These are phyloP conservation scores for Porodaedalea pini DNA, from an alignment of 1,284 basidiomycete genomes.

Conservation along the genomic window DNA sequence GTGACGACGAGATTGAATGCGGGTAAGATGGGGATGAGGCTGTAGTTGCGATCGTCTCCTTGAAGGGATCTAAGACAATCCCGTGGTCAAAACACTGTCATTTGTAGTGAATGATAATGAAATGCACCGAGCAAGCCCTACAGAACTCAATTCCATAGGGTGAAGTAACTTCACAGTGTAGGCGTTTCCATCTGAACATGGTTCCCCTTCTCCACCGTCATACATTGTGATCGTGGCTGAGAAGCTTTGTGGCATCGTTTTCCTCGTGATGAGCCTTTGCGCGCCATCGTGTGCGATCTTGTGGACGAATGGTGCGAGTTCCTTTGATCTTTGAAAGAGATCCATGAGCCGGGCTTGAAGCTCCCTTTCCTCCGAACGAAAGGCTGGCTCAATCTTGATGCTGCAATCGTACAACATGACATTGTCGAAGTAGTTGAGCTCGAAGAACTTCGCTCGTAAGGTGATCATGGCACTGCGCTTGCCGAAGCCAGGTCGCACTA, in stretches of 20 bases:
- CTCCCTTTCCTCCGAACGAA: constrained; percentile 42
- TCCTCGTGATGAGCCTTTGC: constrained; percentile 54
- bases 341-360: constrained; percentile 40
- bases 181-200: constrained; percentile 36
- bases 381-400: constrained; percentile 51
- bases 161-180: constrained; percentile 53
- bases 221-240: constrained; percentile 46
- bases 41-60: constrained; percentile 44
- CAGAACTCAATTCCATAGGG: constrained; percentile 42
- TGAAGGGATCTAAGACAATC: constrained; percentile 44
- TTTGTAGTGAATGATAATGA: neutral
- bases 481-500: constrained; percentile 60
- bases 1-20: constrained; percentile 67
- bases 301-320: constrained; percentile 38
- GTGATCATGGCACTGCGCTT: constrained; percentile 48
- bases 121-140: constrained; percentile 49
- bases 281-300: constrained; percentile 62
- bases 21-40: constrained; percentile 51
- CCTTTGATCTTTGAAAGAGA: constrained; percentile 49
- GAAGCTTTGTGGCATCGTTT: constrained; percentile 55
- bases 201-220: constrained; percentile 43
- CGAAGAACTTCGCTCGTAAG: constrained; percentile 67
- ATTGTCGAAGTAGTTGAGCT: constrained; percentile 47
- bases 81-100: neutral
- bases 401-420: constrained; percentile 55